Evolutionary conservation across 768 basidiomycete species (phyloP).

Genomic region (Neoboletus subvelutipes): DNA sequence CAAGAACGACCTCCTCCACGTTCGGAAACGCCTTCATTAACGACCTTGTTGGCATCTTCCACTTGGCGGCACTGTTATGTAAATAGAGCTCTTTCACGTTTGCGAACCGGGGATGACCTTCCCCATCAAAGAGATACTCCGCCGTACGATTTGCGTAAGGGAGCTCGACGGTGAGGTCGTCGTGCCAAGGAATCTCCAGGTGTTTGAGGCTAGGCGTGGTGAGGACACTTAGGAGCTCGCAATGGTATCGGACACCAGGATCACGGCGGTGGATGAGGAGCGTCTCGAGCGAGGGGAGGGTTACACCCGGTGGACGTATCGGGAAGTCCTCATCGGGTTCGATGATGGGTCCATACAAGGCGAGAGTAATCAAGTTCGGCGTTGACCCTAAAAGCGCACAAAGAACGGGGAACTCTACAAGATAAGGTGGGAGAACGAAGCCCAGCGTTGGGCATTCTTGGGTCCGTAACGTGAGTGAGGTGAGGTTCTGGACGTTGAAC

Average conservation of each 20-base stretch:
- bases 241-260: constrained; percentile 17
- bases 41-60: constrained; percentile 15
- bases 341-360: constrained; percentile 18
- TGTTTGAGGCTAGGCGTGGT: constrained; percentile 6
- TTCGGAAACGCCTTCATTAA: constrained; percentile 18
- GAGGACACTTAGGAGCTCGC: constrained; percentile 12
- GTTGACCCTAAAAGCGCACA: constrained; percentile 13
- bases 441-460: constrained; percentile 6
- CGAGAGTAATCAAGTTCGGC: constrained; percentile 7
- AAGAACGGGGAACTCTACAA: constrained; percentile 14
- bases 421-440: constrained; percentile 15
- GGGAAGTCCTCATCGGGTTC: constrained; percentile 11
- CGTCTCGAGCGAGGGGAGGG: constrained; percentile 8
- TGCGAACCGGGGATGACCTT: constrained; percentile 13
- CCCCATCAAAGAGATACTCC: constrained; percentile 10
- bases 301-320: background rate
- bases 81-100: constrained; percentile 12
- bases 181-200: constrained; percentile 21
- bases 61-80: constrained; percentile 7
- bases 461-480: constrained; percentile 14
- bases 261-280: constrained; percentile 19
- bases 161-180: constrained; percentile 13
- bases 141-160: constrained; percentile 1
- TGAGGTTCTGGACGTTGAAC: constrained; percentile 9
- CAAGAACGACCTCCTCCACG: constrained; percentile 14